phyloP scores from a whole-genome alignment of 441 rosid species.

The Flueggea neowawraea region DNA sequence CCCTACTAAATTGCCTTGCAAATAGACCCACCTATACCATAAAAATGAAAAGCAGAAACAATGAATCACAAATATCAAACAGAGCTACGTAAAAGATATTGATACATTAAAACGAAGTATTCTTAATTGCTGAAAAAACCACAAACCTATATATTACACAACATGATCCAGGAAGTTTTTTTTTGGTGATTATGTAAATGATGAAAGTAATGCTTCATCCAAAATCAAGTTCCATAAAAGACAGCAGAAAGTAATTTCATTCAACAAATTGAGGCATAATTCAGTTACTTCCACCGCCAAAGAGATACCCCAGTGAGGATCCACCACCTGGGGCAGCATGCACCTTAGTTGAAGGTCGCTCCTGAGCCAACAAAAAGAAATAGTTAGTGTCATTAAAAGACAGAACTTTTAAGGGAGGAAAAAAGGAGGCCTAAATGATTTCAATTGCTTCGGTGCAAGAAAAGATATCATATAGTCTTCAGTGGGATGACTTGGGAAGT shows the following conservation, averaged over 20 bases:
- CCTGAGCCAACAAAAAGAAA: conserved; percentile 38
- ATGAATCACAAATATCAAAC: too few relatives aligned
- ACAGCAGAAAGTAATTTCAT: conserved; percentile 22
- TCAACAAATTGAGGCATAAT: conserved; percentile 7
- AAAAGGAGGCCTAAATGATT: too few relatives aligned
- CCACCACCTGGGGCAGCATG: conserved; percentile 94
- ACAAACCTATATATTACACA: conserved; percentile 34
- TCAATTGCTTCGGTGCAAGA: neutral
- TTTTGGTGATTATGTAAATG: conserved; percentile 8
- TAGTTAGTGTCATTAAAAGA: neutral
- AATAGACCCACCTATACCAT: too few relatives aligned
- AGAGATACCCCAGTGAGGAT: conserved; percentile 77
- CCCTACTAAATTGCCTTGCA: too few relatives aligned
- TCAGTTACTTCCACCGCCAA: conserved; percentile 62
- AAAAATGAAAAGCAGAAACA: too few relatives aligned
- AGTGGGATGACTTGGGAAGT: too few relatives aligned
- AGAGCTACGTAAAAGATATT: too few relatives aligned
- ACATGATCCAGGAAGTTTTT: conserved; percentile 17
- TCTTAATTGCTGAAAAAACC: conserved; percentile 22
- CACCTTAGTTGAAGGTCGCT: conserved; percentile 90
- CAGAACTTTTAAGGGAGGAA: neutral
- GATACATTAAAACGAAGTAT: conserved; percentile 1
- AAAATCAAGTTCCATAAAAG: conserved; percentile 23
- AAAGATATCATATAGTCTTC: too few relatives aligned
- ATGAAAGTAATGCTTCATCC: conserved; percentile 20